phyloP scores from a whole-genome alignment of 2,329 filamentous ascomycete species.

The Paracamarosporium sp. region DNA sequence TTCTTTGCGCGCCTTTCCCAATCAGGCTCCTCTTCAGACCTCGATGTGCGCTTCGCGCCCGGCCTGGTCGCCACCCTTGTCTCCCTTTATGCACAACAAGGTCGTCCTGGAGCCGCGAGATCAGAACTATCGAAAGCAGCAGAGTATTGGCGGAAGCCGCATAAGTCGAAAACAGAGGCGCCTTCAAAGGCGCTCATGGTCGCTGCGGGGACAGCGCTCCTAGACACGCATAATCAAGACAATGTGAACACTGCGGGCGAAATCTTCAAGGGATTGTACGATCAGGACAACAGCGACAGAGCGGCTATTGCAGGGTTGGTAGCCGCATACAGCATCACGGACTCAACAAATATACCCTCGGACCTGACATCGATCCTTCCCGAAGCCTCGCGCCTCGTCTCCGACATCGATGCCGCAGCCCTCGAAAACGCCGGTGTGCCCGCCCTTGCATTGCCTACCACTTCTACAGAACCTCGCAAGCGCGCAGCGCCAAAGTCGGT shows the following conservation, averaged over 20 bases:
- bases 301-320: conserved; percentile 83
- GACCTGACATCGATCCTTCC: conserved; percentile 64
- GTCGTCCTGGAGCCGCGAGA: conserved; percentile 74
- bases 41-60: conserved; percentile 80
- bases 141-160: conserved; percentile 72
- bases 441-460: conserved; percentile 34
- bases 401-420: conserved; percentile 65
- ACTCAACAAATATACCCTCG: conserved; percentile 62
- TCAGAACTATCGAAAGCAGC: conserved; percentile 80
- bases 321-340: conserved; percentile 74
- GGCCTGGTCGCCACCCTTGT: conserved; percentile 83
- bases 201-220: conserved; percentile 81
- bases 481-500: conserved; percentile 48
- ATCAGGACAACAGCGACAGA: conserved; percentile 70
- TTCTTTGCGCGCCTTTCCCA: conserved; percentile 77
- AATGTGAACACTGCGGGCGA: conserved; percentile 75
- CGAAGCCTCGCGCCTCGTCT: conserved; percentile 66
- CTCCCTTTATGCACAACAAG: conserved; percentile 77
- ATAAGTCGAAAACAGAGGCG: conserved; percentile 58
- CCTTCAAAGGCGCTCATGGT: conserved; percentile 65
- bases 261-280: conserved; percentile 77
- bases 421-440: conserved; percentile 73
- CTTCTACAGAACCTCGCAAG: conserved; percentile 48
- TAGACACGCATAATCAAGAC: conserved; percentile 73
- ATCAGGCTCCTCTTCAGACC: conserved; percentile 61